A percentile compares a stretch with the other conserved stretches of the same genome.
Conservation (phyloP, 257 asterid species). For the Handroanthus guayacan region DNA sequence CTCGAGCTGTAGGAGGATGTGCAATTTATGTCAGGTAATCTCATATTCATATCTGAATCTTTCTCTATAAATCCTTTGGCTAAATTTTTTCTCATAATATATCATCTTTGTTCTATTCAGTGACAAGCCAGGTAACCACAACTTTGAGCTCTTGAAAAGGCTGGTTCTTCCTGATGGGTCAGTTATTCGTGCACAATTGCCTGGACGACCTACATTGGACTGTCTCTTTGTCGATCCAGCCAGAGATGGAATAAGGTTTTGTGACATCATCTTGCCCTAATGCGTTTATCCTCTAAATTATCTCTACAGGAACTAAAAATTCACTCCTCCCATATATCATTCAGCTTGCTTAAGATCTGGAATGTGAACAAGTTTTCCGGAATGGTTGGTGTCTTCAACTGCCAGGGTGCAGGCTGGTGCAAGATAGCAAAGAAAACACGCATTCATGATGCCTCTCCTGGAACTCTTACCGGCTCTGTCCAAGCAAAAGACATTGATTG, state of each 20-base stretch:
- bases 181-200: conserved; percentile 83
- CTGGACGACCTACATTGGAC: conserved; percentile 92
- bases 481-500: conserved; percentile 70
- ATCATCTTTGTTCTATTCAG: conserved; percentile 41
- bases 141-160: conserved; percentile 86
- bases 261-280: background rate
- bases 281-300: background rate
- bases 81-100: background rate
- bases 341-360: conserved; percentile 98
- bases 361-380: conserved; percentile 79
- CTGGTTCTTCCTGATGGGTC: conserved; percentile 95
- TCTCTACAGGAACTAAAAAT: conserved; percentile 3
- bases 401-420: conserved; percentile 99
- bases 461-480: conserved; percentile 83
- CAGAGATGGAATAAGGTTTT: conserved; percentile 87
- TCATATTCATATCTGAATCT: background rate
- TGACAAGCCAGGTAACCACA: conserved; percentile 92
- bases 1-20: conserved; percentile 86
- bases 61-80: background rate
- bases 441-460: conserved; percentile 87
- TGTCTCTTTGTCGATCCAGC: conserved; percentile 93
- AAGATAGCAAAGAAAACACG: conserved; percentile 79
- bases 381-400: conserved; percentile 91
- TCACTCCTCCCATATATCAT: conserved; percentile 54
- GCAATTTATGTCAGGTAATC: conserved; percentile 84